phyloP scores from a whole-genome alignment of 1,284 basidiomycete species.

The Chondrostereum purpureum region DNA sequence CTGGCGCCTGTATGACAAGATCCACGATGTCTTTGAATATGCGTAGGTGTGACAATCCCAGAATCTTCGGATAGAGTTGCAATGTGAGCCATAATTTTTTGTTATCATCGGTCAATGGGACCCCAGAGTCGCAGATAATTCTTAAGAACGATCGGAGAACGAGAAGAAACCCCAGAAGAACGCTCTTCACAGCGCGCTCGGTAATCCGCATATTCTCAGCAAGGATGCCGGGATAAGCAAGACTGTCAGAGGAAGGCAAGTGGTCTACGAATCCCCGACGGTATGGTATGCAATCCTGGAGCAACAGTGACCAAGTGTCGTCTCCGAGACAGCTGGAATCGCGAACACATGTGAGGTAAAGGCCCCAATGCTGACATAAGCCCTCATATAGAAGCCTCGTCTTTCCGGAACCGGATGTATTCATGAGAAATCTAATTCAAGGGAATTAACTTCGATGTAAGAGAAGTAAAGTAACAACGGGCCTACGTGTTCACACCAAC shows the following conservation, averaged over 20 bases:
- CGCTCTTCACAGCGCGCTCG: neutral
- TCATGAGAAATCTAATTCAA: constrained; percentile 31
- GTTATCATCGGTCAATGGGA: neutral
- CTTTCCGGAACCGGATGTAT: constrained; percentile 38
- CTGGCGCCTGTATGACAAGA: too few relatives aligned
- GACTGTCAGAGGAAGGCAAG: neutral
- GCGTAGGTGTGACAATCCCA: neutral
- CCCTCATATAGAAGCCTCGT: constrained; percentile 35
- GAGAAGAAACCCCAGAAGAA: neutral
- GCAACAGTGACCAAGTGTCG: neutral
- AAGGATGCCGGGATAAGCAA: neutral
- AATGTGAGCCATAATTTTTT: neutral
- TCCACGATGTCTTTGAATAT: neutral
- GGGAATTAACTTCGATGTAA: too few relatives aligned
- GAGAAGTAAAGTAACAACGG: too few relatives aligned
- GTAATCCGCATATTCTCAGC: neutral
- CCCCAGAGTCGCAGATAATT: neutral
- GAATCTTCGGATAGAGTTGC: neutral
- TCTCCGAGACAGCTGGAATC: neutral
- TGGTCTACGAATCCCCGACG: neutral
- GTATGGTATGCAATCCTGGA: neutral
- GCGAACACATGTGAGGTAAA: neutral
- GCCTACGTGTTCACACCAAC: too few relatives aligned
- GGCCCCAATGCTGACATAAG: constrained; percentile 25
- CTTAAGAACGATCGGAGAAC: neutral